Percentiles rank a stretch among this genome's conserved stretches.
Evolutionary conservation across 2,329 filamentous ascomycete genomes (phyloP).

Genomic region (Gaeumannomyces tritici): DNA sequence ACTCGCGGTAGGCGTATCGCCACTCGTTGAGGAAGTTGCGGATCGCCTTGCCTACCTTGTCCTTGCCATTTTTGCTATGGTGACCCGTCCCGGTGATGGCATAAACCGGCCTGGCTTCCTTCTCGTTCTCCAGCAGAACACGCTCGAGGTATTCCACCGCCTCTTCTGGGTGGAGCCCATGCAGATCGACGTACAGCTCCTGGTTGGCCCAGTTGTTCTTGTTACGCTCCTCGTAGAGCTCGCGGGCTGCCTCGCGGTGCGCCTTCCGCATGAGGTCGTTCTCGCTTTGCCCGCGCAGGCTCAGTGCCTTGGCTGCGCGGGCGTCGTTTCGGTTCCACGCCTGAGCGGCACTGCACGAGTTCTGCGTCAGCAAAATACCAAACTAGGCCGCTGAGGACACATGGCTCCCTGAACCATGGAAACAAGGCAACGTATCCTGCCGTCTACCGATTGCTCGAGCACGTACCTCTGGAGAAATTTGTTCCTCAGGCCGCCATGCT

Average conservation of each 20-base stretch:
- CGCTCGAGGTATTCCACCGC: slow-evolving; percentile 89
- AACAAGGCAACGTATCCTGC: neutral
- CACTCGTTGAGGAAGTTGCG: slow-evolving; percentile 88
- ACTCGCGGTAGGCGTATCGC: slow-evolving; percentile 92
- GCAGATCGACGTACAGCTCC: slow-evolving; percentile 90
- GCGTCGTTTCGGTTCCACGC: slow-evolving; percentile 98
- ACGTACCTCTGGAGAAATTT: slow-evolving; percentile 86
- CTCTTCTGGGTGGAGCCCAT: slow-evolving; percentile 97
- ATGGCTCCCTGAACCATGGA: too few relatives aligned
- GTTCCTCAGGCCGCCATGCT: slow-evolving; percentile 90
- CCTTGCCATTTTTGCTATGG: slow-evolving; percentile 97
- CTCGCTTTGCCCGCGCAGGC: slow-evolving; percentile 87
- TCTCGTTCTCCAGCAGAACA: slow-evolving; percentile 73
- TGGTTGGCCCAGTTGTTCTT: slow-evolving; percentile 52
- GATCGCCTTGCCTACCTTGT: slow-evolving; percentile 94
- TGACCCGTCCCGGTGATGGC: slow-evolving; percentile 95
- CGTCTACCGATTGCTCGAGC: neutral
- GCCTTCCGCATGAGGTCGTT: slow-evolving; percentile 97
- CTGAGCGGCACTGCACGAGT: slow-evolving; percentile 66
- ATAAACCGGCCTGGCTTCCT: slow-evolving; percentile 70
- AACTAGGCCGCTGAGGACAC: too few relatives aligned
- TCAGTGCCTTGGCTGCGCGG: slow-evolving; percentile 88
- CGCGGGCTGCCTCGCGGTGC: slow-evolving; percentile 83
- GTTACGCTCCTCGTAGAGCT: slow-evolving; percentile 91
- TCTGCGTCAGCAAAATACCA: neutral